Base-by-base conservation (phyloP, 2,329 filamentous ascomycete species). In the Cercospora berteroae region DNA sequence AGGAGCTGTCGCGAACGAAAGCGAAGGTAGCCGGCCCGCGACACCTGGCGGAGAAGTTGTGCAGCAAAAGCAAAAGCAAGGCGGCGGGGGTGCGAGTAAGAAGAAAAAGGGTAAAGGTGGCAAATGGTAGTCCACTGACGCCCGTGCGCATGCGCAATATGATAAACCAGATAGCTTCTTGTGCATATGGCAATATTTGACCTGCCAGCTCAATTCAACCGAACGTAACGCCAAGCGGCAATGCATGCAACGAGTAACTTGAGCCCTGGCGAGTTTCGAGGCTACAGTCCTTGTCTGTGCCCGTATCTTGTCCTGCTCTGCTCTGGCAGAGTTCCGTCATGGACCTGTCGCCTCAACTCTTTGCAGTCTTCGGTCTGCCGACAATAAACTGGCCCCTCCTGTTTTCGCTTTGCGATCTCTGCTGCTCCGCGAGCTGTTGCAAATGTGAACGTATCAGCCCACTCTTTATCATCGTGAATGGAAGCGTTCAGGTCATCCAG, bases 1-100 rank as follows among this genome's bases (percentile, higher is more conserved):
- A 79, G 95, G 95, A 68, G 94, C 94, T 59, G 81, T 90, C 12
- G 91, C 93, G 23, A 90, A 91, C 65, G 82, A 80, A 68, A 78
- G 65, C 42, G 79, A 77, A 5, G 69, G 69, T 6, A 75, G 70
- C 57, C 65, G 77, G 42, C 74, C 78, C 33, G 75, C 69, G 8
- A 78, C 77, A 18, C 76, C 76, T 27, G 74, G 70, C 20, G 73
- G 70, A 75, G 78, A 69, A 77, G 77, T 72, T 69, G 78, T 70
- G 80, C 84, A 79, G 83, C 83, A 77, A 81, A 85, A 80, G 83
- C 72, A 72, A 65, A 66, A 69, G 39, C 64, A 62, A 33, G 71
- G 70, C 9, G 70, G 70, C 6, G 65, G 65, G n/a, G 60, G 60
- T 12, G 72, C 82, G 75, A 82, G 82, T 48, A 85, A 84, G 79